Conservation (phyloP, 495 filamentous ascomycete species). For the Jackrogersella minutella region DNA sequence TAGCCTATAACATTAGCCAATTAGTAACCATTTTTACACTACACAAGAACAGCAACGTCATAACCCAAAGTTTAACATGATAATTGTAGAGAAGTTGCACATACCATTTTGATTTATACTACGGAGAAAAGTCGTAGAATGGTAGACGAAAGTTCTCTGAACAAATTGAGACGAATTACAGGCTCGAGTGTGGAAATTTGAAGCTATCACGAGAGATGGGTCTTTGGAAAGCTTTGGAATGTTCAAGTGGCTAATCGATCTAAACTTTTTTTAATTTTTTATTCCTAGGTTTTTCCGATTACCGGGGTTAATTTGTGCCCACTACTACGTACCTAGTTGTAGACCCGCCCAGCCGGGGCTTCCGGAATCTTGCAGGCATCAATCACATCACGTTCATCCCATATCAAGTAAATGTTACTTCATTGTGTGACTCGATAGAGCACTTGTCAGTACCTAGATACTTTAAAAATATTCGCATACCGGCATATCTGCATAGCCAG, state of each 20-base stretch:
- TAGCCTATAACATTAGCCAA: slow-evolving; percentile 52
- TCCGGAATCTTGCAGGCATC: slow-evolving; percentile 11
- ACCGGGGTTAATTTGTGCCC: slow-evolving; percentile 12
- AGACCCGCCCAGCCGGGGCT: slow-evolving; percentile 16
- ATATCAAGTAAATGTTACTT: background rate
- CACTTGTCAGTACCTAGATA: no score
- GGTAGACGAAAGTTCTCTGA: slow-evolving; percentile 21
- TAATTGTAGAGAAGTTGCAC: slow-evolving; percentile 4
- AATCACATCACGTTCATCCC: background rate
- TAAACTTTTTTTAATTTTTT: slow-evolving; percentile 45
- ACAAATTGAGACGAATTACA: slow-evolving; percentile 20
- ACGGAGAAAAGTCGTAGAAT: slow-evolving; percentile 2
- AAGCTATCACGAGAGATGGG: slow-evolving; percentile 43
- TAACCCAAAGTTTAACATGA: no score
- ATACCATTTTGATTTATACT: slow-evolving; percentile 49
- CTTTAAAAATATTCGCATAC: no score
- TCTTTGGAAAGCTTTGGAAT: slow-evolving; percentile 48
- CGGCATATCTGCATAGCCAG: no score
- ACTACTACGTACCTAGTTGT: background rate
- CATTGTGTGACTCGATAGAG: no score
- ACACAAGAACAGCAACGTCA: no score
- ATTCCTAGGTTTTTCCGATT: slow-evolving; percentile 45
- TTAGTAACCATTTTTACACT: background rate
- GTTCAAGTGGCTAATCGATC: slow-evolving; percentile 46
- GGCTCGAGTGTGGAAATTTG: slow-evolving; percentile 38